These are phyloP conservation scores for Inga laurina DNA, from an alignment of 306 rosid genomes.

Conservation along the genomic window DNA sequence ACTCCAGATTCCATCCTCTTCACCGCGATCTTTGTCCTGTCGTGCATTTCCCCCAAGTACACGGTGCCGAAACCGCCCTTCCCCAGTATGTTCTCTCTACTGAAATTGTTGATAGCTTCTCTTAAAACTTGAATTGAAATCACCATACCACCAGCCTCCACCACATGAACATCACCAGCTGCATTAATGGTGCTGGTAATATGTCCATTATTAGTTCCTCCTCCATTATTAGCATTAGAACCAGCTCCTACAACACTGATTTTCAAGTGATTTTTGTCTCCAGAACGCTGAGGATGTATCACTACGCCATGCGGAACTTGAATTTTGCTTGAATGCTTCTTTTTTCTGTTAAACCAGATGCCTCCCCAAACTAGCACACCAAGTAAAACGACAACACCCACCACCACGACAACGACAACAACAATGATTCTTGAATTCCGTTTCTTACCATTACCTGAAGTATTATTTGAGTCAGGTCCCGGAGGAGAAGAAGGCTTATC, in stretches of 20 bases:
- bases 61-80: slow-evolving; percentile 88
- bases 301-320: slow-evolving; percentile 31
- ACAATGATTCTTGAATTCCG: slow-evolving; percentile 21
- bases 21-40: slow-evolving; percentile 91
- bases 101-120: slow-evolving; percentile 71
- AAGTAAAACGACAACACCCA: slow-evolving; percentile 36
- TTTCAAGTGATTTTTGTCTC: slow-evolving; percentile 47
- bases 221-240: slow-evolving; percentile 1
- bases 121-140: slow-evolving; percentile 74
- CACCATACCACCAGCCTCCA: slow-evolving; percentile 62
- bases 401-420: slow-evolving; percentile 36
- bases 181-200: slow-evolving; percentile 39
- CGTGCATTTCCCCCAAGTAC: slow-evolving; percentile 82
- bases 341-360: slow-evolving; percentile 34
- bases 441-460: slow-evolving; percentile 22
- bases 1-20: slow-evolving; percentile 85
- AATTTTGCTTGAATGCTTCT: slow-evolving; percentile 24
- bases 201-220: slow-evolving; percentile 19
- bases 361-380: slow-evolving; percentile 13
- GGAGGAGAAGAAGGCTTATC: slow-evolving; percentile 29
- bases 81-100: slow-evolving; percentile 65
- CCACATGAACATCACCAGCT: slow-evolving; percentile 47
- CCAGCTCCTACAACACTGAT: slow-evolving; percentile 34
- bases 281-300: slow-evolving; percentile 50
- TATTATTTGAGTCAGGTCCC: neutral